Conservation (phyloP, 352 stramenopile genomes). For the Pythium aristosporum region DNA sequence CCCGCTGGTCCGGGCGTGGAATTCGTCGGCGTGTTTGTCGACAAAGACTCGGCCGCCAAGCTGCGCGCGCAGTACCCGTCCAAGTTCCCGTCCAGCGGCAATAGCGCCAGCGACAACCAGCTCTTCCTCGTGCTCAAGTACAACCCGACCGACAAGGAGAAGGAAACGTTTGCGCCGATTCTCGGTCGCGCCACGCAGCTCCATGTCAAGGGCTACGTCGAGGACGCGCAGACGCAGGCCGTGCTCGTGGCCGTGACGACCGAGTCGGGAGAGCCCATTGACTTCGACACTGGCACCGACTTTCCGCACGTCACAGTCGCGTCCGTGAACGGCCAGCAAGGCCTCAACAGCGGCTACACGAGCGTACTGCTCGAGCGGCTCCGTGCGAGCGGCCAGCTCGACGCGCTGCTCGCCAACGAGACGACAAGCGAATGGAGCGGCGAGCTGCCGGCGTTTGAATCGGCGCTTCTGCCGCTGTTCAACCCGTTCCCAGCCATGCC, state of each 20-base stretch:
- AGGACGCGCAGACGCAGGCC: constrained; percentile 69
- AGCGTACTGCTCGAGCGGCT: constrained; percentile 80
- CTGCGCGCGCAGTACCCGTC: constrained; percentile 54
- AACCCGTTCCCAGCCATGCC: constrained; percentile 68
- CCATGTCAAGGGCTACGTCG: constrained; percentile 59
- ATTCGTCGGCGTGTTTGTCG: constrained; percentile 79
- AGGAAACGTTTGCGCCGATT: constrained; percentile 72
- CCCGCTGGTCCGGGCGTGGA: constrained; percentile 32
- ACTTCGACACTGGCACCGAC: constrained; percentile 38
- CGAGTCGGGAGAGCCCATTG: constrained; percentile 59
- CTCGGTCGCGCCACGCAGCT: constrained; percentile 54
- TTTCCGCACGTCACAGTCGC: constrained; percentile 64
- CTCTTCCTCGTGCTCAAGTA: constrained; percentile 80
- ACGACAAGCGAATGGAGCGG: constrained; percentile 43
- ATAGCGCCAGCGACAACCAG: constrained; percentile 26
- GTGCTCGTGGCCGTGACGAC: constrained; percentile 70
- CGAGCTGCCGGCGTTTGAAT: constrained; percentile 70
- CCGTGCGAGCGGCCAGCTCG: constrained; percentile 56
- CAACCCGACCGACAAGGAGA: constrained; percentile 68
- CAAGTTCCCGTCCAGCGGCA: constrained; percentile 36
- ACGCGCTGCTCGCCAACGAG: constrained; percentile 43
- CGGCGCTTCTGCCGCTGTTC: constrained; percentile 70
- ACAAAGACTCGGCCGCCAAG: constrained; percentile 46
- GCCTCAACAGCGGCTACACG: constrained; percentile 53
- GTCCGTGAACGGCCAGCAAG: constrained; percentile 41